Evolutionary conservation across 2,329 filamentous ascomycete genomes (phyloP).

Genomic region (Dactylonectria estremocensis): DNA sequence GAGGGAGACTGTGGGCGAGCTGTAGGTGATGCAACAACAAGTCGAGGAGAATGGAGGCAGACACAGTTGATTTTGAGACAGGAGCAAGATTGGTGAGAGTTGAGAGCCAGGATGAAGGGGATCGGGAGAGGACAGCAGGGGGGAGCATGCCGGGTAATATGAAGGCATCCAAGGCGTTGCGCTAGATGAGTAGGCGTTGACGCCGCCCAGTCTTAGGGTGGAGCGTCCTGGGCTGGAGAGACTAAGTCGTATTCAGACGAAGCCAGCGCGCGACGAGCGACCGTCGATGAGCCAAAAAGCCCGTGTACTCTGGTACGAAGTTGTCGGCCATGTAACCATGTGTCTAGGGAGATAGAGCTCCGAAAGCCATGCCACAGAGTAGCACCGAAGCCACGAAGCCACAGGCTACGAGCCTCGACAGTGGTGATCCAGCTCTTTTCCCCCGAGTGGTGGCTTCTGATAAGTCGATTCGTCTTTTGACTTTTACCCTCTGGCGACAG

Average conservation of each 20-base stretch:
- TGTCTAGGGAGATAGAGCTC: background rate
- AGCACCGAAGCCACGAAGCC: background rate
- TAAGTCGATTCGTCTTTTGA: constrained; percentile 20
- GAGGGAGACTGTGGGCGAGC: background rate
- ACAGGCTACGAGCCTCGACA: background rate
- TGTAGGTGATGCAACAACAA: background rate
- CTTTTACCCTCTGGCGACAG: constrained; percentile 24
- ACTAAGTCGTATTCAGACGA: constrained; percentile 38
- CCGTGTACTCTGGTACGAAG: background rate
- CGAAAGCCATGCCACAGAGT: background rate
- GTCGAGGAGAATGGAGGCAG: background rate
- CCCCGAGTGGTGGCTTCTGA: background rate
- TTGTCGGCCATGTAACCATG: background rate
- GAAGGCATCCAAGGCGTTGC: constrained; percentile 50
- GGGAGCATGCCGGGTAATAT: constrained; percentile 46
- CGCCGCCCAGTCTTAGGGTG: constrained; percentile 46
- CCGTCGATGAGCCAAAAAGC: constrained; percentile 12
- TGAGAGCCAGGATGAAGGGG: constrained; percentile 22
- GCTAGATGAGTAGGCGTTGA: constrained; percentile 48
- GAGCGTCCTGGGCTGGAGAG: constrained; percentile 37
- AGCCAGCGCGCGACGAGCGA: constrained; percentile 23
- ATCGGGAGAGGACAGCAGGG: constrained; percentile 33
- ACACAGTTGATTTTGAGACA: constrained; percentile 1
- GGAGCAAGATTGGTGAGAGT: constrained; percentile 23
- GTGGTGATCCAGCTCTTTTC: background rate